Evolutionary conservation across 352 stramenopile species (phyloP), one percentile per base, ranked within the genome.

Genomic region (Peronosclerospora sorghi): DNA sequence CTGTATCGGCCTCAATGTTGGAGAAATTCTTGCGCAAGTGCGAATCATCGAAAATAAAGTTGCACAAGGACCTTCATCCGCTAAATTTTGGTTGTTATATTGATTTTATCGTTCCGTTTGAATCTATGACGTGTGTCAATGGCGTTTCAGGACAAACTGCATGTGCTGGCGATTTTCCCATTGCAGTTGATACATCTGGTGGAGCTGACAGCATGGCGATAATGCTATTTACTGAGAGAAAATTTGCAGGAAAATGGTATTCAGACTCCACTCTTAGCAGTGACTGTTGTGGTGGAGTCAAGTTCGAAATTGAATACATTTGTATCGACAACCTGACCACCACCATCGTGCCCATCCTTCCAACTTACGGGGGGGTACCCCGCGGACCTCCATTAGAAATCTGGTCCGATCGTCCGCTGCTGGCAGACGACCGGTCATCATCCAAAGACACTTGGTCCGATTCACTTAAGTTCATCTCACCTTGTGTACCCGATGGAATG

Each of bases 191-290:
- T 17, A 43, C 86, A 14, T 93, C 80, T 0, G 80, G 80, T 9
- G 80, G 80, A 5, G 76, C 69, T 1, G 80, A 93, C 49, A 90
- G 77, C 44, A 85, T 89, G 69, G 74, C 80, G 18, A 45, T 93
- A 38, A 73, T 78, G 59, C 64, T 90, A 32, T 41, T n/a, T 93
- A 29, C 59, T 93, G 10, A 66, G 55, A 8, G 73, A 90, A 41
- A 76, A 78, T 40, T 28, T 91, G 10, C 48, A 60, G 8, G n/a
- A 48, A 5, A 61, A 70, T 8, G 18, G 47, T 24, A 69, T 87
- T 27, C 44, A 60, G 21, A 84, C 71, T 8, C 69, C 73, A 29
- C 65, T 93, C 8, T 50, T 93, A 14, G 80, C 75, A 5, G 73
- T 93, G 48, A 90, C 74, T n/a, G n/a, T n/a, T n/a, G n/a, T n/a